Percentiles rank a stretch among this genome's conserved stretches.
These are phyloP conservation scores for Neopestalotiopsis rosae DNA, from an alignment of 2,329 filamentous ascomycete genomes.

Conservation along the genomic window DNA sequence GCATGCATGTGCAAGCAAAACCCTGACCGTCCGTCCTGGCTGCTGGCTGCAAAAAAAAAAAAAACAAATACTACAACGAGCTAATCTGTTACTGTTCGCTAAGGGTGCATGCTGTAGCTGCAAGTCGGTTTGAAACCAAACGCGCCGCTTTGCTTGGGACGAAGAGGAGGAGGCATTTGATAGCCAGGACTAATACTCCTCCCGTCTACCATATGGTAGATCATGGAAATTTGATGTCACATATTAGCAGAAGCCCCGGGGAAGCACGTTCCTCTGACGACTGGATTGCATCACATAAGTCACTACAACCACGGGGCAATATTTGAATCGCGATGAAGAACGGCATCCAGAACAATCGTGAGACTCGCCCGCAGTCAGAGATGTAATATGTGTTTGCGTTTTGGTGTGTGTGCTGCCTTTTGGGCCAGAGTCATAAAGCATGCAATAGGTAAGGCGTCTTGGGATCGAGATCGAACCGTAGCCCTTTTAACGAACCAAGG, in stretches of 20 bases:
- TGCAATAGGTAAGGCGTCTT: background rate
- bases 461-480: background rate
- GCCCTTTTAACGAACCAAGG: background rate
- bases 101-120: too few relatives aligned
- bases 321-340: too few relatives aligned
- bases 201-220: background rate
- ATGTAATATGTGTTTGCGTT: background rate
- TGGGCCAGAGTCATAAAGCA: slow-evolving; percentile 1
- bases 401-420: background rate
- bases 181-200: too few relatives aligned
- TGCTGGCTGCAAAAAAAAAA: background rate
- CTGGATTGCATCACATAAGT: background rate
- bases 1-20: background rate
- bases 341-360: background rate
- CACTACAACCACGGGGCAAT: background rate
- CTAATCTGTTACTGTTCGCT: too few relatives aligned
- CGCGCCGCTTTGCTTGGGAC: too few relatives aligned
- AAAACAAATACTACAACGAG: too few relatives aligned
- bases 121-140: too few relatives aligned
- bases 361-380: background rate
- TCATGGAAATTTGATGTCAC: background rate
- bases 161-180: too few relatives aligned
- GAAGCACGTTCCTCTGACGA: background rate
- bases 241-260: background rate
- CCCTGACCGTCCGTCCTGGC: background rate